These are phyloP conservation scores for Phytophthora pisi DNA, from an alignment of 352 stramenopile genomes.

Conservation along the genomic window DNA sequence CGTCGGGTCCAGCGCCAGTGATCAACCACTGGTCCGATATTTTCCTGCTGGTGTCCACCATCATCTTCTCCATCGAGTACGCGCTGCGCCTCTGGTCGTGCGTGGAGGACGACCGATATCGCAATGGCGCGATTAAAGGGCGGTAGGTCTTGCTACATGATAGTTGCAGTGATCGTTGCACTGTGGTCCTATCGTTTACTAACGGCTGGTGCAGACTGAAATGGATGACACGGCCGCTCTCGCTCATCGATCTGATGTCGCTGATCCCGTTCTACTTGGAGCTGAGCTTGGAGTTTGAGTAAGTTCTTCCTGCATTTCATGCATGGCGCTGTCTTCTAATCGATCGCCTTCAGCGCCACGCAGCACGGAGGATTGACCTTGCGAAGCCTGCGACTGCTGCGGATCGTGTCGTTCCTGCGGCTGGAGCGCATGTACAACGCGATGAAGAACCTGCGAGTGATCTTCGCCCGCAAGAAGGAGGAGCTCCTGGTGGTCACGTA, in stretches of 20 bases:
- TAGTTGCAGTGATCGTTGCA: background rate
- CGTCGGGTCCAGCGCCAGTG: conserved; percentile 2
- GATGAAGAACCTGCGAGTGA: conserved; percentile 57
- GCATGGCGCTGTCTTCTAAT: too few relatives aligned
- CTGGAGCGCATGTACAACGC: conserved; percentile 69
- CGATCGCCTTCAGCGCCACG: conserved; percentile 4
- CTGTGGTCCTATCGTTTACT: background rate
- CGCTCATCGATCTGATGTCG: conserved; percentile 58
- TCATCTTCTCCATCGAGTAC: conserved; percentile 72
- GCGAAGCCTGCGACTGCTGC: conserved; percentile 59
- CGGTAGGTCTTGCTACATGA: conserved; percentile 26
- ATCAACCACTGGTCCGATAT: conserved; percentile 46
- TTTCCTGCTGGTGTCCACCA: conserved; percentile 60
- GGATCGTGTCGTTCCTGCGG: conserved; percentile 62
- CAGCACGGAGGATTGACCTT: conserved; percentile 52
- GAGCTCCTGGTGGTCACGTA: conserved; percentile 69
- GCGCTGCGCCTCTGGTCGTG: conserved; percentile 64
- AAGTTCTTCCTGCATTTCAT: conserved; percentile 8
- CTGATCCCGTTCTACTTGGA: conserved; percentile 71
- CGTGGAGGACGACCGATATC: conserved; percentile 59
- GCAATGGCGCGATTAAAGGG: conserved; percentile 37
- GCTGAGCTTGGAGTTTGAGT: conserved; percentile 54
- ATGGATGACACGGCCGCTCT: conserved; percentile 66
- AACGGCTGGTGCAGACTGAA: conserved; percentile 38
- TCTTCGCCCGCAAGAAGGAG: conserved; percentile 66